phyloP scores from a whole-genome alignment of 495 filamentous ascomycete species.

The Margaritispora aquatica region DNA sequence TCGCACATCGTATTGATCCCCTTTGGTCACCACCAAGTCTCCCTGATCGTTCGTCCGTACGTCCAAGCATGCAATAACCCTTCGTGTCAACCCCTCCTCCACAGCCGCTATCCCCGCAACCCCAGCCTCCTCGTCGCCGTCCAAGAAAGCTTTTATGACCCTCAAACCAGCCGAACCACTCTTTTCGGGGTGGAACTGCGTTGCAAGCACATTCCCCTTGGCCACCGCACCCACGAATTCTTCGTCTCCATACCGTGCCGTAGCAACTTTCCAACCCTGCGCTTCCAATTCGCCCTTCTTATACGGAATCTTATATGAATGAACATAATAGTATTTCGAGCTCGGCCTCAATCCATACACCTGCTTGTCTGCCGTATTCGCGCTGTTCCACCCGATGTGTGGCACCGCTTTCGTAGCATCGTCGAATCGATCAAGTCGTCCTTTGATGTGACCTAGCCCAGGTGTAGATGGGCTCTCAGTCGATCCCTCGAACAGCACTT shows the following conservation, averaged over 20 bases:
- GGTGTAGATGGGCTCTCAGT: conserved; percentile 63
- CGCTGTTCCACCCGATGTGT: conserved; percentile 97
- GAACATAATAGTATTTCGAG: conserved; percentile 98
- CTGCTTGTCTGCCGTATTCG: conserved; percentile 43
- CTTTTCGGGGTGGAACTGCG: conserved; percentile 98
- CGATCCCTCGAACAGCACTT: conserved; percentile 82
- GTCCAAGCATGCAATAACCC: conserved; percentile 93
- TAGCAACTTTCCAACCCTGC: conserved; percentile 84
- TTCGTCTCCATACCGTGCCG: conserved; percentile 79
- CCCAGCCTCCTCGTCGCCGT: conserved; percentile 49
- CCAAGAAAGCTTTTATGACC: conserved; percentile 77
- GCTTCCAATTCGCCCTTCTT: conserved; percentile 60
- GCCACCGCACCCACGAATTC: conserved; percentile 88
- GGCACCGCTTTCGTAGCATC: conserved; percentile 79
- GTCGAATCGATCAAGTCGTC: conserved; percentile 67
- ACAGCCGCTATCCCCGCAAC: conserved; percentile 17
- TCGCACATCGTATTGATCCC: conserved; percentile 99
- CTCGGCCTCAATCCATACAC: conserved; percentile 69
- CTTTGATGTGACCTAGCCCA: conserved; percentile 70
- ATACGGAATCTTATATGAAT: conserved; percentile 86
- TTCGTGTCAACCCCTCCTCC: conserved; percentile 66
- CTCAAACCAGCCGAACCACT: conserved; percentile 82
- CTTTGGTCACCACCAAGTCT: conserved; percentile 95
- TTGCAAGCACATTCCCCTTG: conserved; percentile 76
- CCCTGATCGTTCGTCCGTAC: conserved; percentile 94